These are phyloP conservation scores for Wilcoxina mikolae DNA, from an alignment of 495 filamentous ascomycete species.

Conservation along the genomic window DNA sequence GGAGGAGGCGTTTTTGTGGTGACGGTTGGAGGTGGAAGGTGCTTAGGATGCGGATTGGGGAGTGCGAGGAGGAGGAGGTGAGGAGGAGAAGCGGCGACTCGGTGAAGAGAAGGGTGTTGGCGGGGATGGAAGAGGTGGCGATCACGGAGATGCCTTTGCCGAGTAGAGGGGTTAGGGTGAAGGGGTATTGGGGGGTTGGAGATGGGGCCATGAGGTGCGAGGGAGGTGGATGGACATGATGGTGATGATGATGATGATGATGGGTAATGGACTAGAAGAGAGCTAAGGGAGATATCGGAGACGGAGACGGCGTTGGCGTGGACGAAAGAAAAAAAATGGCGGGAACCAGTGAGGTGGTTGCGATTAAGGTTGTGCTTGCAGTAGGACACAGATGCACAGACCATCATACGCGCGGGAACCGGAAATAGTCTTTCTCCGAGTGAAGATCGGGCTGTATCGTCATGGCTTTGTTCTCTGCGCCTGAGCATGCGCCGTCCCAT, in stretches of 20 bases:
- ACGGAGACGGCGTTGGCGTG: too few relatives aligned
- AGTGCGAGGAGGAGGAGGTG: constrained; percentile 7
- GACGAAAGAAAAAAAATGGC: too few relatives aligned
- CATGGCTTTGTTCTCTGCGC: too few relatives aligned
- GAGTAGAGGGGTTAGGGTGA: constrained; percentile 14
- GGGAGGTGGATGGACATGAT: neutral
- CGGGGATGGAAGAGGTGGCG: constrained; percentile 15
- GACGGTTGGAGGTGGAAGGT: constrained; percentile 8
- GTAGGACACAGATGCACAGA: too few relatives aligned
- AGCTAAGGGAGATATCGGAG: too few relatives aligned
- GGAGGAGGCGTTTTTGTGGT: constrained; percentile 2
- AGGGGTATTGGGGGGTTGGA: constrained; percentile 3
- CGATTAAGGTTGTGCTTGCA: too few relatives aligned
- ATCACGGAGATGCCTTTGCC: constrained; percentile 20
- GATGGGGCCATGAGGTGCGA: neutral
- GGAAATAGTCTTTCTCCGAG: too few relatives aligned
- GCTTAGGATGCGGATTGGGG: constrained; percentile 5
- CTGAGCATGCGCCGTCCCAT: too few relatives aligned
- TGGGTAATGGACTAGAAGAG: neutral
- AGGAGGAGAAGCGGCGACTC: constrained; percentile 20
- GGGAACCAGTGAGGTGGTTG: too few relatives aligned
- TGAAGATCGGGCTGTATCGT: too few relatives aligned
- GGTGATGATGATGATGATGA: neutral
- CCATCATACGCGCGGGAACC: too few relatives aligned
- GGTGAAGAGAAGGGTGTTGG: constrained; percentile 16